Percentiles rank a stretch among this genome's conserved stretches.
phyloP scores from a whole-genome alignment of 2,329 filamentous ascomycete genomes.

The Lasiodiplodia sp. region DNA sequence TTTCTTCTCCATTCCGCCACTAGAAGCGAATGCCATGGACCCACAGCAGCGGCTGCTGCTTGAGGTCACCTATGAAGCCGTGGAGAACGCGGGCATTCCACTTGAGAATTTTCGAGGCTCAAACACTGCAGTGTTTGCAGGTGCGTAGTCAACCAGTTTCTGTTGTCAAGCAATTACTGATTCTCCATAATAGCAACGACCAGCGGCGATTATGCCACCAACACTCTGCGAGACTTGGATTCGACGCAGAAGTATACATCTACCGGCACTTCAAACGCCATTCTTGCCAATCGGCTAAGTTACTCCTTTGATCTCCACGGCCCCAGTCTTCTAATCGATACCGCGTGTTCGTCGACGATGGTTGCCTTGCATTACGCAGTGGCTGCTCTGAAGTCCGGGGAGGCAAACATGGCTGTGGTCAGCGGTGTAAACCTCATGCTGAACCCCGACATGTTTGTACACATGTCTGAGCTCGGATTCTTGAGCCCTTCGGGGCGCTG shows the following conservation, averaged over 20 bases:
- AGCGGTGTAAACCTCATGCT: slow-evolving; percentile 37
- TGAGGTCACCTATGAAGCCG: slow-evolving; percentile 33
- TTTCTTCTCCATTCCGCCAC: slow-evolving; percentile 33
- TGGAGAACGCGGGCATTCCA: slow-evolving; percentile 32
- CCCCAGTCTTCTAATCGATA: slow-evolving; percentile 42
- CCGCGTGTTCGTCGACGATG: slow-evolving; percentile 42
- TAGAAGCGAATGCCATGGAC: slow-evolving; percentile 33
- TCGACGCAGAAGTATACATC: slow-evolving; percentile 12
- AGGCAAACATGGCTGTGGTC: slow-evolving; percentile 31
- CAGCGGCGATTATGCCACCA: slow-evolving; percentile 29
- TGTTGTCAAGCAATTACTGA: too few relatives aligned
- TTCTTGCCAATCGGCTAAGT: slow-evolving; percentile 42
- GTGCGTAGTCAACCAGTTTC: slow-evolving; percentile 1
- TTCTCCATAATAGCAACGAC: slow-evolving; percentile 32
- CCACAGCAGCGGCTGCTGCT: slow-evolving; percentile 34
- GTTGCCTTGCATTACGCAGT: slow-evolving; percentile 40
- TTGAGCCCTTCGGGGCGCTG: slow-evolving; percentile 43
- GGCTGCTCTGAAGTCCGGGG: slow-evolving; percentile 34
- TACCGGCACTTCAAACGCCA: slow-evolving; percentile 37
- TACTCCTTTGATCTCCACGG: slow-evolving; percentile 43
- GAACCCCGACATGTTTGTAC: slow-evolving; percentile 36
- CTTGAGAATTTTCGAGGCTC: neutral
- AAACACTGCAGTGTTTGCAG: slow-evolving; percentile 26
- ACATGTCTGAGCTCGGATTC: slow-evolving; percentile 33
- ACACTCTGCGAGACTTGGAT: slow-evolving; percentile 25